Evolutionary conservation across 2,329 filamentous ascomycete species (phyloP).

Genomic region (Apiospora sp.): DNA sequence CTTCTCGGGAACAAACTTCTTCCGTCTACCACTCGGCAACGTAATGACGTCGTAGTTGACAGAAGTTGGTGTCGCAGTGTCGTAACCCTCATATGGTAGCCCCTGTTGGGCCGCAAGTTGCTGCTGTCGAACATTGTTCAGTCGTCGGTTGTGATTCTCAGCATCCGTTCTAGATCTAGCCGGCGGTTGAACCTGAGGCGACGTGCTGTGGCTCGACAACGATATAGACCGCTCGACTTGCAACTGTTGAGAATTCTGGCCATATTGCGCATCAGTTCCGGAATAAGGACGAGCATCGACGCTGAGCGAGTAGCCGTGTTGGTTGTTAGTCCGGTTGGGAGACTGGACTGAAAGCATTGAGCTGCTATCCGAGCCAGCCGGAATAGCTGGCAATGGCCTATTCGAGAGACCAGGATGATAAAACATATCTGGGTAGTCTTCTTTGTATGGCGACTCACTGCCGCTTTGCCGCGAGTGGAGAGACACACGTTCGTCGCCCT

Average conservation of each 20-base stretch:
- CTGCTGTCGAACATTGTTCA: constrained; percentile 59
- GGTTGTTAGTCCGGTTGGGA: constrained; percentile 55
- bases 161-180: constrained; percentile 95
- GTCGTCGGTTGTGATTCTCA: constrained; percentile 64
- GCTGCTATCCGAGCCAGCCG: constrained; percentile 68
- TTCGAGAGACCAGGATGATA: constrained; percentile 83
- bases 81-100: constrained; percentile 63
- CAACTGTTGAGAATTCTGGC: constrained; percentile 51
- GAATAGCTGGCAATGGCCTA: constrained; percentile 70
- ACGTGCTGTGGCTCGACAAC: constrained; percentile 80
- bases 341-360: constrained; percentile 58
- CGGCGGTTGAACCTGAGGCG: constrained; percentile 81
- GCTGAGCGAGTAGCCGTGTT: constrained; percentile 59
- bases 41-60: constrained; percentile 84
- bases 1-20: constrained; percentile 86
- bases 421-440: constrained; percentile 88
- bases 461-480: constrained; percentile 63
- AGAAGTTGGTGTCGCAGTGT: constrained; percentile 59
- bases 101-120: constrained; percentile 60
- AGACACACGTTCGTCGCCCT: constrained; percentile 81
- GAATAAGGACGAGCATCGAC: constrained; percentile 54
- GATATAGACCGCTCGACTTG: constrained; percentile 79
- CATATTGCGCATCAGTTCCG: constrained; percentile 60
- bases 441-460: constrained; percentile 71
- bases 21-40: constrained; percentile 79